Evolutionary conservation across 345 rosid species (phyloP).

Genomic region (Crucihimalaya himalaica): DNA sequence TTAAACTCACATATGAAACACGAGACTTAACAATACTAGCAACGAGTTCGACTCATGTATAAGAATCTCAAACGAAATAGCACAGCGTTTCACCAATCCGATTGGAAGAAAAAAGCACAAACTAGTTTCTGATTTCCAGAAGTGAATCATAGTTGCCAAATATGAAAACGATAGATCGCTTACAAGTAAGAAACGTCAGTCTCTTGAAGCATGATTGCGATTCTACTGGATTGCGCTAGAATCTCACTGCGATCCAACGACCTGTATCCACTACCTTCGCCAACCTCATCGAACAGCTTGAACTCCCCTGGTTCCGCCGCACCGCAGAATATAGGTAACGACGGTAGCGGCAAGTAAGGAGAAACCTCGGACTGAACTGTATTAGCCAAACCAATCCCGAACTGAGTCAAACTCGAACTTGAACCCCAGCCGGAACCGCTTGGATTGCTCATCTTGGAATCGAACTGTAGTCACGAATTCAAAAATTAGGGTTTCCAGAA

Average conservation of each 20-base stretch:
- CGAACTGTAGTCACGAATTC: constrained; percentile 42
- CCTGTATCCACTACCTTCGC: constrained; percentile 41
- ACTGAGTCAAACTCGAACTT: constrained; percentile 42
- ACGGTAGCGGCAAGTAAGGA: constrained; percentile 87
- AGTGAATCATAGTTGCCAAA: constrained; percentile 18
- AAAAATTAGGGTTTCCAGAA: constrained; percentile 36
- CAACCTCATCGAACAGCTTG: constrained; percentile 61
- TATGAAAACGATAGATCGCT: constrained; percentile 43
- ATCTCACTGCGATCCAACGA: constrained; percentile 67
- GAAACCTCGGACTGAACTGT: constrained; percentile 91
- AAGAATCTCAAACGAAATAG: background rate
- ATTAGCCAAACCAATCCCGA: constrained; percentile 87
- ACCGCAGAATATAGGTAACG: constrained; percentile 85
- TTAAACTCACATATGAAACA: constrained; percentile 5
- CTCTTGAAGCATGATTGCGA: constrained; percentile 70
- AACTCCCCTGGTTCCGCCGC: constrained; percentile 70
- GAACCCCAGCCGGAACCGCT: constrained; percentile 49
- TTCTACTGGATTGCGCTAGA: constrained; percentile 64
- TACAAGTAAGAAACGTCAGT: constrained; percentile 94
- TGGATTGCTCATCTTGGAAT: constrained; percentile 67
- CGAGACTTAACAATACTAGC: background rate
- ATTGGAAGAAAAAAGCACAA: background rate
- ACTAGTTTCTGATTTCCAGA: constrained; percentile 1
- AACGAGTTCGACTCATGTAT: constrained; percentile 9
- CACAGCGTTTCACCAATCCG: background rate